Evolutionary conservation across 2,329 filamentous ascomycete genomes (phyloP).

Genomic region (Alternaria brassicicola): DNA sequence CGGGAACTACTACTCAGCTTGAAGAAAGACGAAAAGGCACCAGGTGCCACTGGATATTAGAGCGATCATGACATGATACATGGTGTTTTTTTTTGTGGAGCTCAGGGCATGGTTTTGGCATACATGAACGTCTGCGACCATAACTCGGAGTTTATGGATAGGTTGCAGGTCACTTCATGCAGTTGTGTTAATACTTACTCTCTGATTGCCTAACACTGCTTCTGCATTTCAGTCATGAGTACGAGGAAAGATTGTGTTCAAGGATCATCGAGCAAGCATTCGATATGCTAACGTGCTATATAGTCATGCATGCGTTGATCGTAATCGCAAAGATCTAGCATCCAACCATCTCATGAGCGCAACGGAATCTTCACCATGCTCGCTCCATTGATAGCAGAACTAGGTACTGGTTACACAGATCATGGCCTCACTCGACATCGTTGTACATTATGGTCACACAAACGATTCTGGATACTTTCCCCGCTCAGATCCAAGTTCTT

Average conservation of each 20-base stretch:
- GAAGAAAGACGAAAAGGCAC: slow-evolving; percentile 91
- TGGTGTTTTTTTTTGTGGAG: slow-evolving; percentile 15
- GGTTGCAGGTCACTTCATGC: slow-evolving; percentile 27
- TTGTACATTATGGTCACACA: too few relatives aligned
- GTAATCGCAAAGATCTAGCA: background rate
- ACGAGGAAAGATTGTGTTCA: background rate
- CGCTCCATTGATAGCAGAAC: background rate
- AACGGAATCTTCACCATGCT: background rate
- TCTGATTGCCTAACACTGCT: background rate
- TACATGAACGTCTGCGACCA: slow-evolving; percentile 15
- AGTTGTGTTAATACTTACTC: slow-evolving; percentile 32
- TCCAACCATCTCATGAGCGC: background rate
- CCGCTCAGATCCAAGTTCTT: too few relatives aligned
- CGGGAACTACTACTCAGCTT: slow-evolving; percentile 85
- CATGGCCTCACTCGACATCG: background rate
- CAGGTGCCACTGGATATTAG: slow-evolving; percentile 59
- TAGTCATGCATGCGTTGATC: background rate
- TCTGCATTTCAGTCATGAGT: background rate
- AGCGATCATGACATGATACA: slow-evolving; percentile 5
- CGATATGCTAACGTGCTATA: background rate
- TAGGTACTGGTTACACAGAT: background rate
- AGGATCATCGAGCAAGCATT: background rate
- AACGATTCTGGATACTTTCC: too few relatives aligned
- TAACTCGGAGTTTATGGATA: slow-evolving; percentile 31
- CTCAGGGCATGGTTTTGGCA: slow-evolving; percentile 21